phyloP scores from a whole-genome alignment of 768 basidiomycete species.

The Pisolithus microcarpus region DNA sequence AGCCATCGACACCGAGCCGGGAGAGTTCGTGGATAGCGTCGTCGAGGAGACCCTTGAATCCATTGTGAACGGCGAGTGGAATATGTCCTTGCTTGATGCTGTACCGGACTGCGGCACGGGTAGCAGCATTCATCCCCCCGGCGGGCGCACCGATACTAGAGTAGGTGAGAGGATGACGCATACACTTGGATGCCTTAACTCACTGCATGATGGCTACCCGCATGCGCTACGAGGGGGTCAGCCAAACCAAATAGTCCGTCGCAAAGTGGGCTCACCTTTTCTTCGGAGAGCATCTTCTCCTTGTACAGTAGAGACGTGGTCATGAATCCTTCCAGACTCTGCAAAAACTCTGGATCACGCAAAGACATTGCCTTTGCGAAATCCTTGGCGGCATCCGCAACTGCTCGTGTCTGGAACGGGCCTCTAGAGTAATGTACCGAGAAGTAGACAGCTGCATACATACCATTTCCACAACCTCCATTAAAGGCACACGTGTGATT shows the following conservation, averaged over 20 bases:
- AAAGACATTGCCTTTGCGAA: no score
- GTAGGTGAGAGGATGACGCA: no score
- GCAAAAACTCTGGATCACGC: slow-evolving; percentile 91
- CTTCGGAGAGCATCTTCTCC: slow-evolving; percentile 43
- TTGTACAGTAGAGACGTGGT: slow-evolving; percentile 50
- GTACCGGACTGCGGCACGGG: no score
- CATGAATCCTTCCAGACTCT: no score
- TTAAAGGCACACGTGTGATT: slow-evolving; percentile 81
- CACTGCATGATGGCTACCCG: slow-evolving; percentile 83
- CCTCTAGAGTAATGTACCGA: background rate
- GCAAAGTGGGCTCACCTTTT: slow-evolving; percentile 30
- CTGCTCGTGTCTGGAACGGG: slow-evolving; percentile 66
- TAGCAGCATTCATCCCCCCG: slow-evolving; percentile 97
- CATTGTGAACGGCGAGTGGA: no score
- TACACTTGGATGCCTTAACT: slow-evolving; percentile 24
- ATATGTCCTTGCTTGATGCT: no score
- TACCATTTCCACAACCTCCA: slow-evolving; percentile 91
- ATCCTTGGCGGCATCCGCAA: slow-evolving; percentile 72
- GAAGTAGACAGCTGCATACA: background rate
- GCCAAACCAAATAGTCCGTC: background rate
- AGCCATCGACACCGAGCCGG: no score
- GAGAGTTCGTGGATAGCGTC: no score
- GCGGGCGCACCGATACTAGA: slow-evolving; percentile 90
- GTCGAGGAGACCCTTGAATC: no score
- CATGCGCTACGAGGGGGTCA: slow-evolving; percentile 47